These are phyloP conservation scores for Melaleuca alternifolia DNA, from an alignment of 345 rosid genomes.

Conservation along the genomic window DNA sequence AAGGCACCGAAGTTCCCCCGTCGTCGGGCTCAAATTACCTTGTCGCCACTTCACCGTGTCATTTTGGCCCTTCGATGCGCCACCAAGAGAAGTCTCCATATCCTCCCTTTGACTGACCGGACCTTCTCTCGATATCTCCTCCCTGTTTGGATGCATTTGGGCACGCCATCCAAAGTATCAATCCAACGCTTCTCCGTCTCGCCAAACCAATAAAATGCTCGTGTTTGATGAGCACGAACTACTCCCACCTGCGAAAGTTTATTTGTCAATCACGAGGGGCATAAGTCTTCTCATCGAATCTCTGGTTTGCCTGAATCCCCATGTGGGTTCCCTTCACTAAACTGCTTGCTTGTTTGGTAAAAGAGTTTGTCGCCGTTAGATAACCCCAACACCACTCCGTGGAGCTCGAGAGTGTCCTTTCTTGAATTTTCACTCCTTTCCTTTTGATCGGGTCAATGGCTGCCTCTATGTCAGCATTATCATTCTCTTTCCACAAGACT, in stretches of 20 bases:
- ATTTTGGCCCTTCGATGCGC: background rate
- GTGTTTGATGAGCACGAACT: background rate
- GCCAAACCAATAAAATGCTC: background rate
- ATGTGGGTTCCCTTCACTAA: background rate
- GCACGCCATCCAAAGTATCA: background rate
- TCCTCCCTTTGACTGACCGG: background rate
- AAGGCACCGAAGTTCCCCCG: background rate
- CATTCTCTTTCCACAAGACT: constrained; percentile 19
- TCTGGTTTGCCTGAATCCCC: background rate
- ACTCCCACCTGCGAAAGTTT: background rate
- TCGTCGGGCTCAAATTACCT: background rate
- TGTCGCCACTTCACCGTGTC: background rate
- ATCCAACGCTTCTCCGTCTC: background rate
- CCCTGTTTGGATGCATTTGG: background rate
- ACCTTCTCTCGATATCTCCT: background rate
- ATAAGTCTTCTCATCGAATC: background rate
- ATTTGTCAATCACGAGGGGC: background rate
- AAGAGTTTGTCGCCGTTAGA: background rate
- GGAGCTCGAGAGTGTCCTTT: background rate
- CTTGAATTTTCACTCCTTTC: background rate
- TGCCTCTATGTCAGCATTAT: constrained; percentile 16
- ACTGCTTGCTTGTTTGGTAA: background rate
- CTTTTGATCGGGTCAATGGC: constrained; percentile 23
- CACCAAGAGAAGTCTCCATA: background rate
- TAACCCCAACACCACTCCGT: background rate